These are phyloP conservation scores for Sugiyamaella grinbergsii DNA, from an alignment of 1,139 yeast species.

Conservation along the genomic window DNA sequence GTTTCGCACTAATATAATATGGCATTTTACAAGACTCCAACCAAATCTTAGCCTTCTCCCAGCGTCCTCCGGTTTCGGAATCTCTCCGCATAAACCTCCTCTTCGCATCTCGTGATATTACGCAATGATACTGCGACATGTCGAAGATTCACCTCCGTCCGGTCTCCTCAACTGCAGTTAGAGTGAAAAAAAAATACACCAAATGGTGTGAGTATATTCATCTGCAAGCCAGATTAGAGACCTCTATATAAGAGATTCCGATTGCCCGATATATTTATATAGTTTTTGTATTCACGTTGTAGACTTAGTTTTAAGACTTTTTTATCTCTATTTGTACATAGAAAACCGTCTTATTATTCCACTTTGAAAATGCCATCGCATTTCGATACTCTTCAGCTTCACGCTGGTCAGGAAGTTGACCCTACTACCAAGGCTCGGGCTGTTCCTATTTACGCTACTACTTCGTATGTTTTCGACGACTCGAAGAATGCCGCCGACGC, in stretches of 20 bases:
- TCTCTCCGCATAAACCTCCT: not conserved
- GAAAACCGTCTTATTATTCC: no score
- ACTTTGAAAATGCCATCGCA: constrained; percentile 47
- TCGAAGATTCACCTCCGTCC: not conserved
- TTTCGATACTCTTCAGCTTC: constrained; percentile 89
- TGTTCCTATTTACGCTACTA: constrained; percentile 73
- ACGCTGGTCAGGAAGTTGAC: constrained; percentile 81
- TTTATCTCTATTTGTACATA: no score
- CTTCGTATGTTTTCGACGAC: constrained; percentile 80
- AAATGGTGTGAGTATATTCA: not conserved
- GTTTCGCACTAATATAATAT: not conserved
- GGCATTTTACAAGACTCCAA: no score
- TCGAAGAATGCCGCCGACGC: constrained; percentile 91
- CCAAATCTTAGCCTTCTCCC: no score
- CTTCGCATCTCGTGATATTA: constrained; percentile 8
- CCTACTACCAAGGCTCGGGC: constrained; percentile 71
- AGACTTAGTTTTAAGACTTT: no score
- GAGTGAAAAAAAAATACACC: not conserved
- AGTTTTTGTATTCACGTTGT: no score
- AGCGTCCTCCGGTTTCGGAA: constrained; percentile 2
- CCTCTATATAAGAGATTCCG: not conserved
- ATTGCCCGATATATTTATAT: no score
- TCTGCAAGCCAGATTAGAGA: not conserved
- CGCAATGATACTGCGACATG: constrained; percentile 4
- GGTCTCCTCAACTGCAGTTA: not conserved